Evolutionary conservation across 2,329 filamentous ascomycete species (phyloP).

Genomic region (Seiridium cupressi): DNA sequence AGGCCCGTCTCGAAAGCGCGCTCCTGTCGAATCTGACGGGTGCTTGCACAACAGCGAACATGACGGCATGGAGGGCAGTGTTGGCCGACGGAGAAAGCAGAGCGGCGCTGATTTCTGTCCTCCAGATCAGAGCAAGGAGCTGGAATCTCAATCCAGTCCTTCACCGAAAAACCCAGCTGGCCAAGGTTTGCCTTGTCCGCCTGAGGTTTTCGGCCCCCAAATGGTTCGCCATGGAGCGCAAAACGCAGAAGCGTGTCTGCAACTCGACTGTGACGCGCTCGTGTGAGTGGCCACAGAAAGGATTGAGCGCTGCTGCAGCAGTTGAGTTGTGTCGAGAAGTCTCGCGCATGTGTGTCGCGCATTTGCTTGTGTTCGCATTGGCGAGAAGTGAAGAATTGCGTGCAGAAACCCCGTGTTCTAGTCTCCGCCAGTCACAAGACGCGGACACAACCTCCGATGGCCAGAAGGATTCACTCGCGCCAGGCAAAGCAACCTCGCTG

Average conservation of each 20-base stretch:
- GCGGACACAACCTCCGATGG: neutral
- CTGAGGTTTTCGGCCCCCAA: constrained; percentile 5
- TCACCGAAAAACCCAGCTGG: constrained; percentile 2
- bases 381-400: neutral
- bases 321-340: neutral
- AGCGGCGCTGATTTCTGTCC: neutral
- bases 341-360: neutral
- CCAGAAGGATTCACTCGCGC: neutral
- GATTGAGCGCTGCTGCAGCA: neutral
- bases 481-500: neutral
- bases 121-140: neutral
- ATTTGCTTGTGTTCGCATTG: constrained; percentile 1
- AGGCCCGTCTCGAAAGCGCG: neutral
- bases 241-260: neutral
- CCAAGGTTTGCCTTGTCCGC: constrained; percentile 4
- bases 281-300: neutral
- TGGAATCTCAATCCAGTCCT: neutral
- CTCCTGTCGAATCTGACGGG: neutral
- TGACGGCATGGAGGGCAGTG: neutral
- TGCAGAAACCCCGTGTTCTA: neutral
- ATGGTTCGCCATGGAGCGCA: constrained; percentile 7
- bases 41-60: neutral
- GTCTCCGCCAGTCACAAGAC: neutral
- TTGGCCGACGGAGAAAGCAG: neutral
- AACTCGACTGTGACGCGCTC: neutral